Base-by-base conservation (phyloP, 2,329 filamentous ascomycete species). In the Penicillium brasilianum region DNA sequence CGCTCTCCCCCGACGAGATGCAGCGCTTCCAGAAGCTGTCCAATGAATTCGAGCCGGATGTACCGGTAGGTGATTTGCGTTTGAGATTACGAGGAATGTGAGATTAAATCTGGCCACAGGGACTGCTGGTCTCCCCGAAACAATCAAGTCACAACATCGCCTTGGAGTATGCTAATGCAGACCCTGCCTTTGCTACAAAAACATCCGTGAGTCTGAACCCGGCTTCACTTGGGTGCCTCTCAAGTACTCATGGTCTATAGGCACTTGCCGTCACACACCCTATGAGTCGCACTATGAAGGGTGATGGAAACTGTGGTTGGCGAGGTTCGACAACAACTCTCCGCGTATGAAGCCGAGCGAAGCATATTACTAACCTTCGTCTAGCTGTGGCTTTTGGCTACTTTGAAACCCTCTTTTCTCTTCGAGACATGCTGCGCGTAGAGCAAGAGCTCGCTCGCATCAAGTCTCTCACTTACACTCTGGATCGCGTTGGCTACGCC, bases 231-330 rank as follows among this genome's bases (percentile, higher is more conserved):
- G 20, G 4, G 6, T 14, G 20, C 13, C 9, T 36, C 16, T 1
- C 20, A n/a, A 28, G 25, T 55, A 37, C 57, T 59, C n/a, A 59
- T 34, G 18, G 41, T n/a, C 1, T 16, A 56, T 69, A 96, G 93
- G 85, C 88, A 20, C 84, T 99, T 57, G 90, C 93, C 7, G 84
- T 89, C 70, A 92, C 90, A 59, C 97, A 96, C 77, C 91, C 92
- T 20, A 89, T 93, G 74, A 97, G 94, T 74, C 91, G 95, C 58
- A 89, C 89, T 11, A 88, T 97, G 75, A 89, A 90, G 77, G 94
- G 95, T 56, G 94, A 98, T 79, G 95, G 95, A 61, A 96, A 96
- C 75, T 98, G 95, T 79, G 95, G 94, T 72, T 98, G 95, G 94
- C 87, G 94, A 89, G 95, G 94, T 97, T 84, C n/a, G 62, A 55